Evolutionary conservation across 208 protist genomes (phyloP), one percentile per base, ranked within the genome.

Genomic region (Leishmania braziliensis): DNA sequence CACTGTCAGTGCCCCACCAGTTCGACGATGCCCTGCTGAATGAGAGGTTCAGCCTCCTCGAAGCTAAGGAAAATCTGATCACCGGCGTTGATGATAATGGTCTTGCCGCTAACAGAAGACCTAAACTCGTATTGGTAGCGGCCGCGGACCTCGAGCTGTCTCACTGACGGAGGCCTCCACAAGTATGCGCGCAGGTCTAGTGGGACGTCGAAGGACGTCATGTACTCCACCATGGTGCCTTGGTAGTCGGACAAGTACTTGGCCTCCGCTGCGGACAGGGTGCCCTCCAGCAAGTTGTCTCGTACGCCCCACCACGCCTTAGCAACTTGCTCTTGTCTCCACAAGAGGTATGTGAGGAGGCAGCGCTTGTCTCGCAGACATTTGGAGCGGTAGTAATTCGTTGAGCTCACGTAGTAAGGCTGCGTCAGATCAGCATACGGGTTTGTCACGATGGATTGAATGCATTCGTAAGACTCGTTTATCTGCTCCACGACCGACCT

Each of bases 151-250:
- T 96, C 91, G 62, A 97, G 81, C 78, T 95, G 92, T 54, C 92
- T 89, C 53, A 84, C 80, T 16, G 87, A 92, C 0, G 94, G 94
- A n/a, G 94, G 94, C 26, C 94, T 86, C 92, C 92, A 96, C 63
- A 84, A 86, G 75, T 93, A 96, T 51, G 90, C 89, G n/a, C 94
- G 87, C 80, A 97, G 81, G 79, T 97, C 92, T 16, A 97, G 54
- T 26, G 91, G 90, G 39, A 95, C 75, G n/a, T 92, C 88, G 84
- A 97, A 97, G 48, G 90, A 91, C 23, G 90, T 96, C 91, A 96
- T 97, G 85, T 97, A 97, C 72, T 96, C 92, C 51, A 95, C 92
- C 92, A 97, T 96, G 51, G 86, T 83, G 56, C 87, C 71, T 81
- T 95, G 89, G 83, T 95, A 96, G 71, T 94, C 88, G n/a, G 88